Percentiles rank a stretch among this genome's conserved stretches.
Evolutionary conservation across 2,329 filamentous ascomycete genomes (phyloP).

Genomic region (Colletotrichum destructivum): DNA sequence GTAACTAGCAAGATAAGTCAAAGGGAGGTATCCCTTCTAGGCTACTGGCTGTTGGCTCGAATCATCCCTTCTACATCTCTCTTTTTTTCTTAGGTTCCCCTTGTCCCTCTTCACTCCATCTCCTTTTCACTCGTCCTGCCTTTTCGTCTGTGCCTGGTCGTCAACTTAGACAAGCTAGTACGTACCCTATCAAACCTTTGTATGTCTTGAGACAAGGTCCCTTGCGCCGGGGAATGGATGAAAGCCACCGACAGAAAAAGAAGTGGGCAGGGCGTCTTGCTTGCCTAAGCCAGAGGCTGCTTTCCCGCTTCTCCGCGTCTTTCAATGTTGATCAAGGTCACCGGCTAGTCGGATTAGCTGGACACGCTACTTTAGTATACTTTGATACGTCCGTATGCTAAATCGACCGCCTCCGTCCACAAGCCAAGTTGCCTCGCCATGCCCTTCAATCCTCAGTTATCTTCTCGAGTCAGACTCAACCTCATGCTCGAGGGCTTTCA

Average conservation of each 20-base stretch:
- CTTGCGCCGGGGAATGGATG: background rate
- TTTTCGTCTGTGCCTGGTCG: background rate
- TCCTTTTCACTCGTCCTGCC: background rate
- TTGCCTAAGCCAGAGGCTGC: background rate
- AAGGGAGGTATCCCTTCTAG: background rate
- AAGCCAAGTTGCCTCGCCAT: slow-evolving; percentile 1
- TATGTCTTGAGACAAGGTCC: background rate
- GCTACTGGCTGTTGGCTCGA: background rate
- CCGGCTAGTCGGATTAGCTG: slow-evolving; percentile 10
- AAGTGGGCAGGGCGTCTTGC: background rate
- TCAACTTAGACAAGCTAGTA: slow-evolving; percentile 9
- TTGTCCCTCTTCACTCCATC: background rate
- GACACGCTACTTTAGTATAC: slow-evolving; percentile 21
- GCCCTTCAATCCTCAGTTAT: background rate
- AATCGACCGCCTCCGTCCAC: background rate
- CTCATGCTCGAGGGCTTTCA: background rate
- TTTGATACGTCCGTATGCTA: slow-evolving; percentile 38
- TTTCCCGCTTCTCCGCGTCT: background rate
- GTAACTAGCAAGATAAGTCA: background rate
- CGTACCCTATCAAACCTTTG: background rate
- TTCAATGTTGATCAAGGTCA: background rate
- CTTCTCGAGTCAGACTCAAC: background rate
- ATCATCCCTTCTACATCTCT: background rate
- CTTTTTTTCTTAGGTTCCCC: background rate
- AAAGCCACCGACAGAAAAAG: slow-evolving; percentile 6